A percentile compares a stretch with the other conserved stretches of the same genome.
Evolutionary conservation across 1,284 basidiomycete genomes (phyloP).

Genomic region (Boletellus sp.): DNA sequence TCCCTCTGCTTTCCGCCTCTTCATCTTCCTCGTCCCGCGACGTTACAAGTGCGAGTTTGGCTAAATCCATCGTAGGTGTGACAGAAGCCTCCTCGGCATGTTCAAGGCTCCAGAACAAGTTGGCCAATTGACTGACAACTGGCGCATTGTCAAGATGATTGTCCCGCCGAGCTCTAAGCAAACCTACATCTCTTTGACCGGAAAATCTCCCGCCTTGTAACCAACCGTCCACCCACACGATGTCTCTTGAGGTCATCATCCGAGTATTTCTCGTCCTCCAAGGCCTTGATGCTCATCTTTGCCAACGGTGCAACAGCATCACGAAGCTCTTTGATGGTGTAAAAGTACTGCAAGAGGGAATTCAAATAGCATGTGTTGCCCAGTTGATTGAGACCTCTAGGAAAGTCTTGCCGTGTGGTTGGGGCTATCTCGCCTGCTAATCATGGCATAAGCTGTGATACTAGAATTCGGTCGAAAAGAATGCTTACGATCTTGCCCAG

Average conservation of each 20-base stretch:
- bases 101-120: constrained; percentile 78
- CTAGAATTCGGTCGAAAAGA: neutral
- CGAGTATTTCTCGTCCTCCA: constrained; percentile 67
- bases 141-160: constrained; percentile 14
- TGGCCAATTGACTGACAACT: constrained; percentile 80
- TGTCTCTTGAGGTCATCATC: constrained; percentile 79
- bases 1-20: constrained; percentile 64
- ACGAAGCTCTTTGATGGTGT: constrained; percentile 87
- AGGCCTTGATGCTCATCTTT: constrained; percentile 48
- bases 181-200: constrained; percentile 79
- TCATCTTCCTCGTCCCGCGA: constrained; percentile 88
- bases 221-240: constrained; percentile 81
- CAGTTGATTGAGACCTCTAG: constrained; percentile 86
- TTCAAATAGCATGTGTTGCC: constrained; percentile 94
- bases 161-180: neutral
- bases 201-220: constrained; percentile 75
- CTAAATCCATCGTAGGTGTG: constrained; percentile 81
- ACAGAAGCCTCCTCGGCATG: constrained; percentile 64
- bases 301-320: constrained; percentile 67
- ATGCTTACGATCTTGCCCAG: constrained; percentile 69
- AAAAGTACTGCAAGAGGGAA: constrained; percentile 79
- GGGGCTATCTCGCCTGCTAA: constrained; percentile 60
- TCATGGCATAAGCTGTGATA: constrained; percentile 6
- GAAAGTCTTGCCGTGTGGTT: constrained; percentile 60
- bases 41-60: constrained; percentile 89